Evolutionary conservation across 1,284 basidiomycete species (phyloP), one percentile per base, ranked within the genome.

Genomic region (Ganoderma multipileum): DNA sequence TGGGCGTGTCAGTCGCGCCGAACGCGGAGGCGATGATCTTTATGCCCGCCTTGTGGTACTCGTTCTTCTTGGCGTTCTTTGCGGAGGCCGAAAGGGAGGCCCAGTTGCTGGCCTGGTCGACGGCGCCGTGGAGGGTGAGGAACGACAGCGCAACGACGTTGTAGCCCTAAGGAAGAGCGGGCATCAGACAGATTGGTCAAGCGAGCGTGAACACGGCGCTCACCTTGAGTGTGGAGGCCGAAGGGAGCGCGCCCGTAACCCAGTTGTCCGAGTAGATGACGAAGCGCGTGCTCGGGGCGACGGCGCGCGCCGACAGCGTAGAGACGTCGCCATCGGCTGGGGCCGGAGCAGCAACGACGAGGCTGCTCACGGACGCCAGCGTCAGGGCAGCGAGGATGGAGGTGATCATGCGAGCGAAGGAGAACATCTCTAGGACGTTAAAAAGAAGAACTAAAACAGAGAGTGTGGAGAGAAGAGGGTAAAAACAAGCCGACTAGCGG

Each of bases 1-100:
- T 88, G 5, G 88, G 88, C 0, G 77, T 77, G 62, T 87, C 85
- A 0, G 86, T 85, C 6, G 82, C 81, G 4, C 87, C 87, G 67
- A 87, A 87, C 12, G 79, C 82, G 23, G 85, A 83, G 14, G 85
- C 84, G 47, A 86, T 77, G 54, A 87, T 74, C 66, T 81, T 85
- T 73, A 86, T 83, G 3, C 84, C 85, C 0, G 85, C 85, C 28
- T 77, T 75, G 18, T 77, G 76, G 73, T 87, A 87, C 63, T 83
- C 77, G 4, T 80, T 73, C 65, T 84, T 79, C 76, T 84, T 79
- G 61, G 77, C 68, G 18, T 74, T 67, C n/a, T 84, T 80, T 26
- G 79, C 16, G 41, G 65, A 64, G 4, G 70, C 39, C 16, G 68
- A 5, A 39, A 71, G 68, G 4, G 55, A 61, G 8, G 70, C 70